Base-by-base conservation (phyloP, 1,139 yeast species). In the Blastobotrys proliferans region DNA sequence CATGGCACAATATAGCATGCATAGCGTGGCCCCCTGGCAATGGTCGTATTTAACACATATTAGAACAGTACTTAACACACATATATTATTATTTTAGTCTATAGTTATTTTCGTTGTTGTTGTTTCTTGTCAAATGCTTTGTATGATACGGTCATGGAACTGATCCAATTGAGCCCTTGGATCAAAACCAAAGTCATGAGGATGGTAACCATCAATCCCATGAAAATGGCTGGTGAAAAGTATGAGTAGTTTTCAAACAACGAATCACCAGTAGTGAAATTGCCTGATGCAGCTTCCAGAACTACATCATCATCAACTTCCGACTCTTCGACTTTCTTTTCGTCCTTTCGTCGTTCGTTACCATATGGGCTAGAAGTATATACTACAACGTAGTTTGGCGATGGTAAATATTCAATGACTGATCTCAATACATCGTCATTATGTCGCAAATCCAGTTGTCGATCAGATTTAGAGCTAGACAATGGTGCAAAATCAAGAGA, bases 181-280 rank as follows among this genome's bases (percentile, higher is more conserved):
- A 67, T 58, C 51, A 83, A 67, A 24, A 82, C 68, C 38, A 63
- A 64, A 30, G 80, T 53, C 53, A 83, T 69, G 50, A 80, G 63
- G 29, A 74, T 63, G 2, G 81, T 67, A 19, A 81, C 82, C 44
- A 84, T 64, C 45, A 77, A 66, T 40, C 78, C 71, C 81, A 79
- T 79, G 73, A 82, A 81, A 50, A 84, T 71, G 16, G 90, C 94
- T 10, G 76, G 70, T n/a, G 77, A 64, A 56, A 76, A 73, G 55
- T 74, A 76, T 44, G 68, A 67, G 57, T 76, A 76, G 44, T 67
- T 65, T 42, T 70, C 69, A 56, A 76, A 74, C 41, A 76, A 55
- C 6, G 46, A 43, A 31, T 43, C 20, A 11, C 46, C 46, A 10
- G 46, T 19, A 4, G 40, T 37, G n/a, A 14, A 11, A 13, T 41